Percentiles rank a stretch among this genome's conserved stretches.
Evolutionary conservation across 176 grass and related monocot genomes (phyloP).

Genomic region (Aechmea fasciata): DNA sequence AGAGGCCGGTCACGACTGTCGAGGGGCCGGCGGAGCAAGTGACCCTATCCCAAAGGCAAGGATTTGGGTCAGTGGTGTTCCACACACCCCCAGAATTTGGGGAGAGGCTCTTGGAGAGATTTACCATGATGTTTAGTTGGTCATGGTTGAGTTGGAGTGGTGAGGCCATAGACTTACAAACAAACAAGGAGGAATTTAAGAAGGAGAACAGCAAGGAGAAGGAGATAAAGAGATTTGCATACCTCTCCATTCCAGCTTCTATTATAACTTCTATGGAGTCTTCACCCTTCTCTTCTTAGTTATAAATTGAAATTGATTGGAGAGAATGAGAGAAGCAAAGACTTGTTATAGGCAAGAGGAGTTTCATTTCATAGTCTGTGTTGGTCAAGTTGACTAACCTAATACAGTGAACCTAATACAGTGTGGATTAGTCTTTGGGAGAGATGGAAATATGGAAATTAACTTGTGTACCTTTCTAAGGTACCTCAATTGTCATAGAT

Average conservation of each 20-base stretch:
- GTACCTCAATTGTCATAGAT: too few relatives aligned
- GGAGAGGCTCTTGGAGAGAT: not conserved
- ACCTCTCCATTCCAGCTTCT: constrained; percentile 8
- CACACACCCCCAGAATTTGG: not conserved
- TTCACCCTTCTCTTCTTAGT: too few relatives aligned
- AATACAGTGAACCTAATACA: too few relatives aligned
- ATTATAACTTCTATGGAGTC: not conserved
- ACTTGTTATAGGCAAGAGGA: too few relatives aligned
- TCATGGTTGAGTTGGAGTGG: not conserved
- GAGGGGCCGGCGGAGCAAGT: not conserved
- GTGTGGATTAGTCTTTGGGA: too few relatives aligned
- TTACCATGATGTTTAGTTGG: not conserved
- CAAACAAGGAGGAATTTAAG: not conserved
- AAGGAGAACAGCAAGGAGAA: not conserved
- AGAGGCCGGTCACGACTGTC: constrained; percentile 11
- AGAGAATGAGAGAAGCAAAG: too few relatives aligned
- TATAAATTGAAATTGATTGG: too few relatives aligned
- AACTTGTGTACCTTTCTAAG: too few relatives aligned
- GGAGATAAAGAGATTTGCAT: not conserved
- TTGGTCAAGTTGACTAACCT: too few relatives aligned
- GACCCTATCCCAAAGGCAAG: constrained; percentile 1
- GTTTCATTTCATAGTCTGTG: too few relatives aligned
- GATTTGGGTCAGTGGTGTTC: constrained; percentile 7
- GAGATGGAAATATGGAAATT: too few relatives aligned
- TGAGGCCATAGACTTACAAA: not conserved